phyloP scores from a whole-genome alignment of 345 rosid genomes.

The Ceriops zippeliana region DNA sequence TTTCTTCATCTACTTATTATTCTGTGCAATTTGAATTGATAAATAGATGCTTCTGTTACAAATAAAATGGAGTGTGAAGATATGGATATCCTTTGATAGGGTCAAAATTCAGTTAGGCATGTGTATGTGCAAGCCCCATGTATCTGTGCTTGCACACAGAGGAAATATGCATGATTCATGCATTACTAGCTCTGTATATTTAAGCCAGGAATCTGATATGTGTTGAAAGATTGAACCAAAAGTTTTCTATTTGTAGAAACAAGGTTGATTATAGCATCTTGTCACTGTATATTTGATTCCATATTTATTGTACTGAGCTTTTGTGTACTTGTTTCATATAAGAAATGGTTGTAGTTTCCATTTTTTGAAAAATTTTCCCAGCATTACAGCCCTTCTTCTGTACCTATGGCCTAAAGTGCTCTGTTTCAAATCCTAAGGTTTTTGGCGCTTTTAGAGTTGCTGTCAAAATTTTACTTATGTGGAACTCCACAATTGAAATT shows the following conservation, averaged over 20 bases:
- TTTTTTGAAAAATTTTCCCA: conserved; percentile 3
- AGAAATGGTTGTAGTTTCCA: conserved; percentile 2
- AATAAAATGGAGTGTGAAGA: not conserved
- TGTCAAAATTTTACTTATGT: conserved; percentile 89
- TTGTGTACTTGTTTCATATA: not conserved
- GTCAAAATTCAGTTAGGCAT: too few species aligned
- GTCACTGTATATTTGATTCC: conserved; percentile 3
- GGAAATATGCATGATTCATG: not conserved
- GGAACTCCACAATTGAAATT: conserved; percentile 86
- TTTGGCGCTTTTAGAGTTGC: conserved; percentile 93
- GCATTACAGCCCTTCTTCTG: conserved; percentile 5
- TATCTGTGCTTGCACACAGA: not conserved
- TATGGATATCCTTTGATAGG: not conserved
- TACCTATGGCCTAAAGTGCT: conserved; percentile 11
- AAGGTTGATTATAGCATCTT: not conserved
- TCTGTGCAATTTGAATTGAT: not conserved
- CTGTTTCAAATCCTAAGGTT: conserved; percentile 52
- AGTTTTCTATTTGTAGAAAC: not conserved
- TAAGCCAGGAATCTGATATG: not conserved
- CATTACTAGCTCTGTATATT: too few species aligned
- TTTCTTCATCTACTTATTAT: not conserved
- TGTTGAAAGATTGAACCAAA: not conserved
- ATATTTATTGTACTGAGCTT: not conserved
- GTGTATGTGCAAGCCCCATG: not conserved
- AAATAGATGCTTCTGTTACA: not conserved